These are phyloP conservation scores for Globisporangium lucens DNA, from an alignment of 352 stramenopile genomes.

Conservation along the genomic window DNA sequence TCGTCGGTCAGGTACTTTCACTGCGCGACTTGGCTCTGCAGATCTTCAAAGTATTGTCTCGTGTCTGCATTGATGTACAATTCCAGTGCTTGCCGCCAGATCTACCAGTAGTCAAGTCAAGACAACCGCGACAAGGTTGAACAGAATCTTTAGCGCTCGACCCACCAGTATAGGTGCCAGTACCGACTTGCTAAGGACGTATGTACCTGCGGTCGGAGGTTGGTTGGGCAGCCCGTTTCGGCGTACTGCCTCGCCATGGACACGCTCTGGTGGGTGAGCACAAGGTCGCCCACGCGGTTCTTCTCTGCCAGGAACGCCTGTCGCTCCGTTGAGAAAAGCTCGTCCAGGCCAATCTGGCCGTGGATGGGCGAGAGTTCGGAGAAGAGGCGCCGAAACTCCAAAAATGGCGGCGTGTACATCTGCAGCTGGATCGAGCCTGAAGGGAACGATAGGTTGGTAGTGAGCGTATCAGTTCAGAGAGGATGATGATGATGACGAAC, in stretches of 20 bases:
- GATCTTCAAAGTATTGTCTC: slow-evolving; percentile 44
- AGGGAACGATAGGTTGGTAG: neutral
- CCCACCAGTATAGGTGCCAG: neutral
- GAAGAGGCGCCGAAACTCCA: slow-evolving; percentile 44
- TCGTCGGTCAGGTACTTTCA: slow-evolving; percentile 65
- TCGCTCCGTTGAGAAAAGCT: slow-evolving; percentile 51
- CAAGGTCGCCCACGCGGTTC: slow-evolving; percentile 58
- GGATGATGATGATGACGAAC: neutral
- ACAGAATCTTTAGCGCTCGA: neutral
- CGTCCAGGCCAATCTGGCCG: slow-evolving; percentile 67
- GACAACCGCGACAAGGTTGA: neutral
- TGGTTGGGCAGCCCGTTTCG: slow-evolving; percentile 67
- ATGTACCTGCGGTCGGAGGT: slow-evolving; percentile 46
- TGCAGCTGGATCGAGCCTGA: slow-evolving; percentile 62
- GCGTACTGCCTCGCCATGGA: slow-evolving; percentile 75
- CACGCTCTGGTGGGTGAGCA: slow-evolving; percentile 55
- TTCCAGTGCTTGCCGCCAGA: slow-evolving; percentile 60
- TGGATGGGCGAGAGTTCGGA: slow-evolving; percentile 43
- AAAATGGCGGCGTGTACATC: slow-evolving; percentile 37
- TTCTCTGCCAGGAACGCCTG: slow-evolving; percentile 61
- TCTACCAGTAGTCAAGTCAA: slow-evolving; percentile 15
- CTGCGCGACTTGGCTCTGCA: slow-evolving; percentile 31
- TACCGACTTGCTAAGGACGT: neutral
- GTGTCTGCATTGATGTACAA: slow-evolving; percentile 30
- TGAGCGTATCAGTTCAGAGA: neutral